Conservation (phyloP, 306 rosid genomes). For the Rosa persica region DNA sequence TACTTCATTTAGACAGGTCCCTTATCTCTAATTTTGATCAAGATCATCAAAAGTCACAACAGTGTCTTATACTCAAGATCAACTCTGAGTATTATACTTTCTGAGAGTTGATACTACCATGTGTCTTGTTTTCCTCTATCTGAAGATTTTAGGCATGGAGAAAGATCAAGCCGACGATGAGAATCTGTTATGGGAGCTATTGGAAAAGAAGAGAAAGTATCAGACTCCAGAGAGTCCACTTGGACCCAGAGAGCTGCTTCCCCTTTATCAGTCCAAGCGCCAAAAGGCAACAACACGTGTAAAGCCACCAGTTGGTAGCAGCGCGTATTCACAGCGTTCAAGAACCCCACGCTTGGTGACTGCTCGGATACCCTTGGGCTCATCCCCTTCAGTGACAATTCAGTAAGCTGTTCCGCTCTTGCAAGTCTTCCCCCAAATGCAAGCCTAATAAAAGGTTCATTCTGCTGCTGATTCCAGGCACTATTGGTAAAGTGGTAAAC, state of each 20-base stretch:
- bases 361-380: conserved; percentile 11
- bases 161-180: conserved; percentile 14
- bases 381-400: conserved; percentile 14
- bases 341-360: not conserved
- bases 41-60: not conserved
- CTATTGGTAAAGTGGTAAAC: not conserved
- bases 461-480: not conserved
- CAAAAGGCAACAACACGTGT: not conserved
- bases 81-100: not conserved
- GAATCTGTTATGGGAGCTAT: conserved; percentile 14
- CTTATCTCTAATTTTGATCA: not conserved
- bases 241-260: not conserved
- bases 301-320: not conserved
- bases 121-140: not conserved
- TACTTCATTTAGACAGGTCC: not conserved
- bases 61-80: not conserved
- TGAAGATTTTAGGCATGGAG: conserved; percentile 10
- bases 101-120: not conserved
- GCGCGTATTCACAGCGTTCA: not conserved
- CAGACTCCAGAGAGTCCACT: conserved; percentile 8
- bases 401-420: not conserved
- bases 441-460: not conserved
- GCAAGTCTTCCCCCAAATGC: no score
- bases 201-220: conserved; percentile 10
- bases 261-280: conserved; percentile 7